These are phyloP conservation scores for Radiomyces spectabilis DNA, from an alignment of 192 early-diverging fungal genomes.

Conservation along the genomic window DNA sequence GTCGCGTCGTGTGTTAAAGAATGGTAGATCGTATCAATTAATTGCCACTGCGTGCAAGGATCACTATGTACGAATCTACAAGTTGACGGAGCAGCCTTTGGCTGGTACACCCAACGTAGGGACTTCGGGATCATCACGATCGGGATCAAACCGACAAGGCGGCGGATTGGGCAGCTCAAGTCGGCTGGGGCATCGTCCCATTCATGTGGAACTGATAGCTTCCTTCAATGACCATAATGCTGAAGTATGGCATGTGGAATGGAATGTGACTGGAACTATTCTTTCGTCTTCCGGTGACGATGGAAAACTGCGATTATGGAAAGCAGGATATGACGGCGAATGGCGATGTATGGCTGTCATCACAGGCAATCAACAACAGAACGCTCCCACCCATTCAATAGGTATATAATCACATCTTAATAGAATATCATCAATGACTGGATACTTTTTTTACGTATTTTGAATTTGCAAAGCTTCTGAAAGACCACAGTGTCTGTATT, in stretches of 20 bases:
- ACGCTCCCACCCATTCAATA: too few species aligned
- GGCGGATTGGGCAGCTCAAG: constrained; percentile 19
- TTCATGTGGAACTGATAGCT: constrained; percentile 47
- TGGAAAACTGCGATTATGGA: constrained; percentile 78
- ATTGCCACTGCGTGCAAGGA: constrained; percentile 81
- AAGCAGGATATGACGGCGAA: constrained; percentile 44
- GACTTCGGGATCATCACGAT: background rate
- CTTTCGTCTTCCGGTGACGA: constrained; percentile 76
- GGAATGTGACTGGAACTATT: constrained; percentile 82
- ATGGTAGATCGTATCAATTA: constrained; percentile 63
- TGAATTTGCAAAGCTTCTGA: too few species aligned
- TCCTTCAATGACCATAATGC: constrained; percentile 57
- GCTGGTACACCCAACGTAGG: too few species aligned
- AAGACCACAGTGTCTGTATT: too few species aligned
- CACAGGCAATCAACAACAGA: constrained; percentile 38
- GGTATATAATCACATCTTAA: too few species aligned
- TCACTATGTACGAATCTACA: constrained; percentile 68
- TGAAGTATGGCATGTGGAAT: constrained; percentile 76
- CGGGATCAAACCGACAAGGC: constrained; percentile 12
- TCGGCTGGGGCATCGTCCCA: too few species aligned
- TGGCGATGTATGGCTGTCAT: constrained; percentile 60
- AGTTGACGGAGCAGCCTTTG: constrained; percentile 39
- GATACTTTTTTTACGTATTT: too few species aligned
- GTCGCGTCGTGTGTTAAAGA: background rate
- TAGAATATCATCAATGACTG: too few species aligned